Conservation (phyloP, 176 grass and related monocot genomes). For the Zea luxurians region DNA sequence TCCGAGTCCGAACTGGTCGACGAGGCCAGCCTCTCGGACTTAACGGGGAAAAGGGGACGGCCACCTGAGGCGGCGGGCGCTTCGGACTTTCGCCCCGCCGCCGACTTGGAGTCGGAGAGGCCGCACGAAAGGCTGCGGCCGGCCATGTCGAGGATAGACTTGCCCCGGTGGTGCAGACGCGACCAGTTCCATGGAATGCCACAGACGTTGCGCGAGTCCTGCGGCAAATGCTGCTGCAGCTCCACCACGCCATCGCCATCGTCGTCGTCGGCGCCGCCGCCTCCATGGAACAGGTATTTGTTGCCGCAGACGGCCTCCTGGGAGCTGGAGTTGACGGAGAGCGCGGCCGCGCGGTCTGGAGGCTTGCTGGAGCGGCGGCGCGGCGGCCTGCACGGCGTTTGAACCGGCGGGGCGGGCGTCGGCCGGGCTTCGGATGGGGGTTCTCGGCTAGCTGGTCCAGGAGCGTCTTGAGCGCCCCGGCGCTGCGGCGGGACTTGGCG, state of each 20-base stretch:
- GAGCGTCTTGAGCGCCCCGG: constrained; percentile 52
- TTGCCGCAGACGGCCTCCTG: constrained; percentile 74
- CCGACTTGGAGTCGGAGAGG: constrained; percentile 65
- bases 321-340: constrained; percentile 72
- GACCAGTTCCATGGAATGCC: constrained; percentile 98
- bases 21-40: constrained; percentile 59
- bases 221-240: constrained; percentile 51
- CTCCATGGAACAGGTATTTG: constrained; percentile 40
- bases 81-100: constrained; percentile 44
- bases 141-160: constrained; percentile 76
- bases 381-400: constrained; percentile 49
- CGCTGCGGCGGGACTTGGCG: constrained; percentile 49
- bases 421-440: constrained; percentile 30
- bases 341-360: constrained; percentile 30
- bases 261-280: constrained; percentile 24
- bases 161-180: constrained; percentile 80
- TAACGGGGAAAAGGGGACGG: constrained; percentile 49
- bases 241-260: constrained; percentile 36
- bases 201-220: constrained; percentile 74
- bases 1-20: constrained; percentile 78
- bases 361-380: constrained; percentile 12
- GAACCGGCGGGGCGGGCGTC: constrained; percentile 48
- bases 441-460: constrained; percentile 57
- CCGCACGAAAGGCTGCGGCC: constrained; percentile 76
- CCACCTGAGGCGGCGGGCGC: constrained; percentile 35